Evolutionary conservation across 352 stramenopile species (phyloP).

Genomic region (Globisporangium emineosum): DNA sequence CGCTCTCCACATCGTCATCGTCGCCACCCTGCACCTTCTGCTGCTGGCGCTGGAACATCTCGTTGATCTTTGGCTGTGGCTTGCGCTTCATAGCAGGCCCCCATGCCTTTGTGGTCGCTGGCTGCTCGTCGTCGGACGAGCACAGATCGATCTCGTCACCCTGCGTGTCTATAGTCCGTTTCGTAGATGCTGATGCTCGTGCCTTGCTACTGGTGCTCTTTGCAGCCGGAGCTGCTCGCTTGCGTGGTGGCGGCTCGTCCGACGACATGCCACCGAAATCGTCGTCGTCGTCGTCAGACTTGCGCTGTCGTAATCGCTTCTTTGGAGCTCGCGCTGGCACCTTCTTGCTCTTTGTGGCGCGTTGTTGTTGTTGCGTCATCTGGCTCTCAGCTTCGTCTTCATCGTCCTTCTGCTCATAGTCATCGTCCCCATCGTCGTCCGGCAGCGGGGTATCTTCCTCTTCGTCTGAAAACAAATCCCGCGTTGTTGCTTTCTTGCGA

Average conservation of each 20-base stretch:
- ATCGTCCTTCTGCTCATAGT: constrained; percentile 49
- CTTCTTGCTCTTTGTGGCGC: constrained; percentile 15
- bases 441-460: constrained; percentile 23
- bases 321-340: constrained; percentile 17
- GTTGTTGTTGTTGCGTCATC: constrained; percentile 7
- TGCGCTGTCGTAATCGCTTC: constrained; percentile 42
- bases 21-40: constrained; percentile 14
- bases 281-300: constrained; percentile 27
- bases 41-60: constrained; percentile 50
- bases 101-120: background rate
- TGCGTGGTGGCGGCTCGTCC: constrained; percentile 16
- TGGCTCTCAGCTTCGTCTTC: constrained; percentile 30
- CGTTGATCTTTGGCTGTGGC: constrained; percentile 58
- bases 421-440: constrained; percentile 62
- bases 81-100: constrained; percentile 23
- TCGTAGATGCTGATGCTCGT: background rate
- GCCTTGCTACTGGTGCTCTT: constrained; percentile 20
- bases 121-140: constrained; percentile 39
- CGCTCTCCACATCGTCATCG: constrained; percentile 68
- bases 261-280: constrained; percentile 20
- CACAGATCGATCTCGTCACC: constrained; percentile 43
- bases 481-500: constrained; percentile 25
- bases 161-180: constrained; percentile 7
- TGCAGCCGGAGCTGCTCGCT: constrained; percentile 4
- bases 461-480: constrained; percentile 41